These are phyloP conservation scores for Chlamydomonas applanata DNA, from an alignment of 139 green algal species.

Conservation along the genomic window DNA sequence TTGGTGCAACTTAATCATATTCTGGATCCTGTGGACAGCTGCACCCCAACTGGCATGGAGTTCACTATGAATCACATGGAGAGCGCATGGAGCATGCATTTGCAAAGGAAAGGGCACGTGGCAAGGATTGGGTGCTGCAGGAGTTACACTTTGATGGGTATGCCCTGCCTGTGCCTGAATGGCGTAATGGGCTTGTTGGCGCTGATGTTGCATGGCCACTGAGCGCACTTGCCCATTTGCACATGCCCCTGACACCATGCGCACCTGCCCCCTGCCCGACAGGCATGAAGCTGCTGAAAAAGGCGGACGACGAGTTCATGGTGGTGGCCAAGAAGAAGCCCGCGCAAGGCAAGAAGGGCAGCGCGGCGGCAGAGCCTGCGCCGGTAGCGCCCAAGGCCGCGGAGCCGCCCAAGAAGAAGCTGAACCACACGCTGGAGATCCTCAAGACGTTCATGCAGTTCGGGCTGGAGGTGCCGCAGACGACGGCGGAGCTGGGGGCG, in stretches of 20 bases:
- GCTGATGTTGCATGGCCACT: neutral
- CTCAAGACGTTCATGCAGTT: conserved; percentile 48
- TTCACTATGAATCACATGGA: no score
- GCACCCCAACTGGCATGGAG: no score
- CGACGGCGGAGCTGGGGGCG: conserved; percentile 23
- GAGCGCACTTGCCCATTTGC: neutral
- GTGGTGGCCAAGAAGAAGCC: conserved; percentile 31
- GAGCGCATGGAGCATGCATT: no score
- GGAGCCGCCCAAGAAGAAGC: conserved; percentile 38
- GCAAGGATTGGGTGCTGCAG: neutral
- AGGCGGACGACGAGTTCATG: conserved; percentile 33
- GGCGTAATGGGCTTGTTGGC: neutral
- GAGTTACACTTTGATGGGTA: neutral
- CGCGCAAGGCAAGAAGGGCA: conserved; percentile 27
- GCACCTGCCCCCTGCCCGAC: neutral
- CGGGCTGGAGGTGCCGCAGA: conserved; percentile 36
- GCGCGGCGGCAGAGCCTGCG: neutral
- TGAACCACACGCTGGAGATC: conserved; percentile 43
- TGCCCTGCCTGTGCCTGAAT: neutral
- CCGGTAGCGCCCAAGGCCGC: neutral
- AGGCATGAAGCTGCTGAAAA: conserved; percentile 28
- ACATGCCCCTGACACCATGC: neutral
- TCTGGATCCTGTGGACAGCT: no score
- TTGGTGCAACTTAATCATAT: no score
- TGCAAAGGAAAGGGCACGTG: no score